Conservation (phyloP, 78 protist species). For the Goniomonas avonlea region DNA sequence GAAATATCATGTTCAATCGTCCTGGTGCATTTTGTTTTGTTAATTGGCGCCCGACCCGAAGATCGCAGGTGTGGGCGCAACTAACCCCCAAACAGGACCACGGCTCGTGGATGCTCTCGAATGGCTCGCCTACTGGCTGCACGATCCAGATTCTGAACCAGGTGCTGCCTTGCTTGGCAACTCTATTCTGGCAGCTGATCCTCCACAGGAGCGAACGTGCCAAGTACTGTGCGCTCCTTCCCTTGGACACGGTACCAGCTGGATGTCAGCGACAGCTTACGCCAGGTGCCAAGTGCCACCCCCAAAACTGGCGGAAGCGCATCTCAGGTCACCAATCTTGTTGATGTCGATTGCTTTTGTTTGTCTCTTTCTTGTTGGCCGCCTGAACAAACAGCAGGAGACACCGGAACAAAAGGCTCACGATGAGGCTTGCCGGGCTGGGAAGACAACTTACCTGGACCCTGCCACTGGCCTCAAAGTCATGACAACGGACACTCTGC, state of each 20-base stretch:
- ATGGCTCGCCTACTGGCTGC: conserved; percentile 10
- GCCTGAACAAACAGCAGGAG: too few species aligned
- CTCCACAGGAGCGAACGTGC: neutral
- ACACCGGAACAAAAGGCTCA: conserved; percentile 3
- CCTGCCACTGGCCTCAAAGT: too few species aligned
- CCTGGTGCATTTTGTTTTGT: neutral
- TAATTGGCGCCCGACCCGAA: neutral
- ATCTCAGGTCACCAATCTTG: too few species aligned
- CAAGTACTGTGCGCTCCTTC: neutral
- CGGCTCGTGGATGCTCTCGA: conserved; percentile 44
- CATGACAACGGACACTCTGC: too few species aligned
- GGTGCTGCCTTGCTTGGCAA: neutral
- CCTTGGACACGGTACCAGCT: neutral
- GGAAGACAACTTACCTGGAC: neutral
- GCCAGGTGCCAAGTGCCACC: neutral
- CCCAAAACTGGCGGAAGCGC: too few species aligned
- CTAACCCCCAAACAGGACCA: conserved; percentile 16
- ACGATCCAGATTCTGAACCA: neutral
- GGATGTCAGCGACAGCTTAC: neutral
- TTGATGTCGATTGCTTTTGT: too few species aligned
- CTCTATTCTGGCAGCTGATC: neutral
- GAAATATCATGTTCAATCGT: conserved; percentile 41
- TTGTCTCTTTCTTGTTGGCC: too few species aligned
- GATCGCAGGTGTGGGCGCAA: too few species aligned
- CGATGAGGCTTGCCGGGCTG: neutral